These are phyloP conservation scores for Mytilinidion resinicola DNA, from an alignment of 495 filamentous ascomycete genomes.

Conservation along the genomic window DNA sequence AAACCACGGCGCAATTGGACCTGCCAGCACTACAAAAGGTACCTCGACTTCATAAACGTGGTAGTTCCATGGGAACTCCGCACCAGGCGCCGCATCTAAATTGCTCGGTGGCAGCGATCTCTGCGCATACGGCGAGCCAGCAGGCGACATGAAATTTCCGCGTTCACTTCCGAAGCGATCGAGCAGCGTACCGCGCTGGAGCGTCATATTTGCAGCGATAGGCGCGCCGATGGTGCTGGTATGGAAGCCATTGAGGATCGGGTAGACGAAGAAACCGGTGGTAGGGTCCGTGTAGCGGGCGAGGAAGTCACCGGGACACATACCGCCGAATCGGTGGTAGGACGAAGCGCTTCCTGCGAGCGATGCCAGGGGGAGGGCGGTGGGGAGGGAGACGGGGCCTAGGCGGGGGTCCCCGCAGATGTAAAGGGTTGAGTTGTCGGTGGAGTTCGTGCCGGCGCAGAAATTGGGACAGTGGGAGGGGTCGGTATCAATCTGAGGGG, in stretches of 20 bases:
- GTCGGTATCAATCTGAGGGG: slow-evolving; percentile 2
- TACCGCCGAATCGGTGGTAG: slow-evolving; percentile 28
- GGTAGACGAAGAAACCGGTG: slow-evolving; percentile 42
- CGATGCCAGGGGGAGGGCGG: slow-evolving; percentile 26
- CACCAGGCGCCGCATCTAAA: slow-evolving; percentile 36
- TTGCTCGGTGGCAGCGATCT: slow-evolving; percentile 49
- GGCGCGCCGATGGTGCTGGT: slow-evolving; percentile 29
- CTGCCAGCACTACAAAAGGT: slow-evolving; percentile 41
- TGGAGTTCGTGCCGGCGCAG: slow-evolving; percentile 27
- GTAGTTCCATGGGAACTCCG: slow-evolving; percentile 49
- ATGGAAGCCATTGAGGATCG: slow-evolving; percentile 41
- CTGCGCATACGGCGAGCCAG: slow-evolving; percentile 48
- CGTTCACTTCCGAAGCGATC: slow-evolving; percentile 51
- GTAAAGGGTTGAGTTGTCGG: slow-evolving; percentile 38
- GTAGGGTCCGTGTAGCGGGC: slow-evolving; percentile 33
- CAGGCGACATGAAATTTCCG: slow-evolving; percentile 42
- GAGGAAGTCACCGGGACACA: slow-evolving; percentile 42
- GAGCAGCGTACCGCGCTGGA: slow-evolving; percentile 43
- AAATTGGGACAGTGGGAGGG: background rate
- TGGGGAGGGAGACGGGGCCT: slow-evolving; percentile 43
- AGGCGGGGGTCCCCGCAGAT: slow-evolving; percentile 50
- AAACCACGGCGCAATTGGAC: slow-evolving; percentile 52
- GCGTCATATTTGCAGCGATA: slow-evolving; percentile 44
- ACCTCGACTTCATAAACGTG: slow-evolving; percentile 47
- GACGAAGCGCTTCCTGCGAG: background rate